Evolutionary conservation across 257 asterid species (phyloP), one percentile per base, ranked within the genome.

Genomic region (Ballota nigra): DNA sequence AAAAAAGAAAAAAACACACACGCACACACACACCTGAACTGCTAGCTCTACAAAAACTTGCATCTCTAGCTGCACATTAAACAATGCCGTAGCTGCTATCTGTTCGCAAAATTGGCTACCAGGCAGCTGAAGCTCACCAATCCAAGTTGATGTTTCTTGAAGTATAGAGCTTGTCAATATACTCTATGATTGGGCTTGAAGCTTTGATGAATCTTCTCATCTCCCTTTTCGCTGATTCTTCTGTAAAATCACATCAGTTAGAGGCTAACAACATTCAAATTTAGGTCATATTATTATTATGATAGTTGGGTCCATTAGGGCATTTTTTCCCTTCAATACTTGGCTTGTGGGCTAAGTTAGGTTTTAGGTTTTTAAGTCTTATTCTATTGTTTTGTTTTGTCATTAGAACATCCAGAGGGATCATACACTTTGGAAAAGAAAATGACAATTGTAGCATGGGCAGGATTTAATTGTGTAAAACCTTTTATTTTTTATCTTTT

Each of bases 191-290:
- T 10, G 96, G 90, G 34, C 70, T 75, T 0, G 94, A 88, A 33
- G 95, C 91, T 49, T 81, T 69, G 13, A 92, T 86, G 81, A 74
- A 89, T 77, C 97, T 82, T 72, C 62, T 79, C 98, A 89, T 88
- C 77, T 87, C 95, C 78, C 83, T 85, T 72, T 76, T 87, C 3
- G 95, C 94, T 0, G 97, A 83, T 69, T 84, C 84, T 11, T 73
- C 97, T 92, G 90, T 47, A 18, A 74, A 63, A 68, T 9, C 45
- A 8, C 20, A 20, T 26, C 43, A 29, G 8, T 56, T 12, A 24
- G 55, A 47, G 1, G 1, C 12, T 36, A 3, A 36, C 4, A 36
- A 3, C 43, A 8, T 8, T 36, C 43, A 8, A 36, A 36, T 33
- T 33, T 33, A 33, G 34, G 34, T 29, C 34, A 5, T 33, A 33